Evolutionary conservation across 176 grass and related monocot species (phyloP), one percentile per base, ranked within the genome.

Genomic region (Canna indica): DNA sequence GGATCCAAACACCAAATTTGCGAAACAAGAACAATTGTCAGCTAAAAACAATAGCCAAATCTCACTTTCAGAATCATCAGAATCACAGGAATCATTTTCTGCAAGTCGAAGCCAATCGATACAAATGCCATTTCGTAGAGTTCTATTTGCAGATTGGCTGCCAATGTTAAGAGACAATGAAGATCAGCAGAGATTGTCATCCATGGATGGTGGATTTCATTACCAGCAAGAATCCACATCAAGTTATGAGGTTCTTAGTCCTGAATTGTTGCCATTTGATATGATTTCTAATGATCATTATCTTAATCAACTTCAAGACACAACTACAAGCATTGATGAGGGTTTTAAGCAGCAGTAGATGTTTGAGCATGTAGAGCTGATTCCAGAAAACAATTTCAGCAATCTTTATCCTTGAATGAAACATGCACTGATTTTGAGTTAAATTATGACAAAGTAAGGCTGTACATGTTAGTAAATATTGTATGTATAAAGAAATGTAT

Each of bases 81-180:
- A 77, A 31, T 68, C 73, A 28, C 38, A 73, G 5, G 85, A 88
- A n/a, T 86, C 85, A 2, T n/a, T 75, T 82, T 86, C 85, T n/a
- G 69, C n/a, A n/a, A n/a, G n/a, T n/a, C n/a, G 69, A 4, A 29
- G 9, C 13, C 34, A 7, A 46, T 79, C 47, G 24, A 57, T 29
- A 73, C 85, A 83, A 77, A 46, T 74, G 4, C 75, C 83, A 7
- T 73, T 91, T 60, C 87, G 85, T 28, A 91, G 86, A 73, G 88
- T 95, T 56, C 80, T 91, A 48, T 96, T 96, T 85, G 83, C 91
- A 14, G 91, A 91, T 80, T 96, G 91, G 91, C 29, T 96, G 31
- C 52, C 50, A 26, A 17, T n/a, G 52, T 22, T 41, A 13, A 7
- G 88, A 71, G 74, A 68, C 33, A 86, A 67, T 47, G 9, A 48